A percentile compares a stretch with the other conserved stretches of the same genome.
phyloP scores from a whole-genome alignment of 2,329 filamentous ascomycete species.

The Phyllosticta paracitricarpa region DNA sequence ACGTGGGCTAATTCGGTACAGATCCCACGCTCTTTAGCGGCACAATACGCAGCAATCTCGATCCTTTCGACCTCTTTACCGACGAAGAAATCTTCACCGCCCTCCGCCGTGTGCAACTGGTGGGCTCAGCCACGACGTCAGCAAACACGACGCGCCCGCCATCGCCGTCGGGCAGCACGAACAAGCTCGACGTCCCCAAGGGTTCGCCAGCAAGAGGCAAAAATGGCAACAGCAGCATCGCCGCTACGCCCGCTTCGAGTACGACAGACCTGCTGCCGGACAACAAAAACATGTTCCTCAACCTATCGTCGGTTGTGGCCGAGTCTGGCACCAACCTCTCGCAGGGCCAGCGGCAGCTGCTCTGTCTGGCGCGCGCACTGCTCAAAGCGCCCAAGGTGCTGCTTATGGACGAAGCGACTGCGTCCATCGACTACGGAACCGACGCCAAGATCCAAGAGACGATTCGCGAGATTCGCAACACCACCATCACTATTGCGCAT shows the following conservation, averaged over 20 bases:
- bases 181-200: conserved; percentile 13
- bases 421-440: conserved; percentile 92
- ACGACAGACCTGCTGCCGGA: conserved; percentile 40
- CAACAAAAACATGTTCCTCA: conserved; percentile 93
- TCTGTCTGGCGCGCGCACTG: conserved; percentile 86
- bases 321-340: conserved; percentile 93
- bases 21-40: conserved; percentile 92
- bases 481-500: conserved; percentile 94
- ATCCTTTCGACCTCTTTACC: conserved; percentile 81
- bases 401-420: conserved; percentile 99
- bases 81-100: conserved; percentile 86
- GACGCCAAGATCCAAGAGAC: conserved; percentile 95
- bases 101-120: conserved; percentile 79
- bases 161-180: conserved; percentile 16
- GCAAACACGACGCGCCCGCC: conserved; percentile 18
- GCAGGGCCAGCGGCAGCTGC: conserved; percentile 87
- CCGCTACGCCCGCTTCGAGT: conserved; percentile 23
- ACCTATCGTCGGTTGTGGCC: conserved; percentile 70
- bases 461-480: conserved; percentile 81
- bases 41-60: conserved; percentile 83
- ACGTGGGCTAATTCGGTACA: conserved; percentile 16
- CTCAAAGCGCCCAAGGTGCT: conserved; percentile 85
- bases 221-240: conserved; percentile 19
- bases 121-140: conserved; percentile 45
- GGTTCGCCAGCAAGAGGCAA: conserved; percentile 14